These are phyloP conservation scores for Trypanosoma cruzi DNA, from an alignment of 208 protist species.

Conservation along the genomic window DNA sequence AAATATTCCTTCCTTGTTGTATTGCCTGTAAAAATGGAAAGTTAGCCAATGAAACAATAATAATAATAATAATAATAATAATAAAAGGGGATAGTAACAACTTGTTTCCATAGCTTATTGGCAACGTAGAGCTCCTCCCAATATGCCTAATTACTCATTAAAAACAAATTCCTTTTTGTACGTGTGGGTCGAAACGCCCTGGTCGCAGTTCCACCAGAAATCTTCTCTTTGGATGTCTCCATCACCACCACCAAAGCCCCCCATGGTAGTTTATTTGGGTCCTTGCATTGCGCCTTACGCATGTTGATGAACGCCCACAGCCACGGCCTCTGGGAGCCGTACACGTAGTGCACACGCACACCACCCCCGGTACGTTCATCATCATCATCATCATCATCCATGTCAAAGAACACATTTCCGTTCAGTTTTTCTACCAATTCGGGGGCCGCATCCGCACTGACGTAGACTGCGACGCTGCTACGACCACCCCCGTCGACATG, in stretches of 20 bases:
- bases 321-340: slow-evolving; percentile 58
- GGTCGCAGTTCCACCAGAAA: not conserved
- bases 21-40: too few relatives aligned
- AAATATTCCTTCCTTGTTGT: not conserved
- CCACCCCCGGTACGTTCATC: slow-evolving; percentile 6
- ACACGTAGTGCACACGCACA: slow-evolving; percentile 62
- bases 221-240: not conserved
- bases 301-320: slow-evolving; percentile 32
- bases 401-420: slow-evolving; percentile 72
- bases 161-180: not conserved
- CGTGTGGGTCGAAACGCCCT: not conserved
- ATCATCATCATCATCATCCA: slow-evolving; percentile 25
- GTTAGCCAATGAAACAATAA: too few relatives aligned
- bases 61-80: too few relatives aligned
- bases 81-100: not conserved
- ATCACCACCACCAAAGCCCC: slow-evolving; percentile 33
- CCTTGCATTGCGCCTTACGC: not conserved
- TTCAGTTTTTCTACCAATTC: slow-evolving; percentile 48
- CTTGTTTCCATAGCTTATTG: not conserved
- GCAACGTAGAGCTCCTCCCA: not conserved
- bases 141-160: not conserved
- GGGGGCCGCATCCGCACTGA: slow-evolving; percentile 34
- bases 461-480: slow-evolving; percentile 68
- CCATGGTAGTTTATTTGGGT: slow-evolving; percentile 22
- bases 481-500: slow-evolving; percentile 35